Evolutionary conservation across 2,329 filamentous ascomycete genomes (phyloP), one percentile per base, ranked within the genome.

Genomic region (Dissoconium aciculare): DNA sequence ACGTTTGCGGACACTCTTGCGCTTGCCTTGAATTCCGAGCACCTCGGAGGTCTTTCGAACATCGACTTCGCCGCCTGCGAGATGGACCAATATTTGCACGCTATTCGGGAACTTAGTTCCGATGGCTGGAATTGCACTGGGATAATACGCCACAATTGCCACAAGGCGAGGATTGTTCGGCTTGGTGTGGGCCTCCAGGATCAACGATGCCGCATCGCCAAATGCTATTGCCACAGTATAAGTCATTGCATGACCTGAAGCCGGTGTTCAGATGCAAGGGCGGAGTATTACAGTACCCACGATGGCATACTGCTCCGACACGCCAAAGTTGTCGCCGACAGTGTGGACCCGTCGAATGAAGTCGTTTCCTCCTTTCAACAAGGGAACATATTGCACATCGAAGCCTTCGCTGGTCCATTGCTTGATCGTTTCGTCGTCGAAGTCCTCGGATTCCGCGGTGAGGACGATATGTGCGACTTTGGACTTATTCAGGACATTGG

Each of bases 111-210:
- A 60, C 29, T 56, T 55, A 4, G 56, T 57, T 13, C 57, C 56
- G 3, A 64, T 38, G 0, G 62, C 60, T 0, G 73, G 71, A 31
- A 76, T 67, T 10, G 58, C 54, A 24, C 64, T 59, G 0, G 73
- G 73, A 41, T 78, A 77, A 56, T 76, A 77, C 11, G 70, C 71
- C 14, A 75, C 57, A 2, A 77, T 56, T 0, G 67, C 69, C 37
- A 64, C 66, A 9, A 77, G 62, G 32, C 67, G 64, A 19, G 69
- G 64, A 60, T 45, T 40, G 30, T 45, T 64, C 3, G 69, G 64
- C 41, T 69, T 67, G 15, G 62, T 60, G 37, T 66, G 71, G 9
- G 67, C 62, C 31, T 74, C 66, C 26, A 77, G 60, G 28, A 67
- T 69, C 17, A 67, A 55, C 10, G 66, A 54, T n/a, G 71, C 72